A percentile compares a stretch with the other conserved stretches of the same genome.
Conservation (phyloP, 768 basidiomycete species). For the Chalciporus sphaerocephalus region DNA sequence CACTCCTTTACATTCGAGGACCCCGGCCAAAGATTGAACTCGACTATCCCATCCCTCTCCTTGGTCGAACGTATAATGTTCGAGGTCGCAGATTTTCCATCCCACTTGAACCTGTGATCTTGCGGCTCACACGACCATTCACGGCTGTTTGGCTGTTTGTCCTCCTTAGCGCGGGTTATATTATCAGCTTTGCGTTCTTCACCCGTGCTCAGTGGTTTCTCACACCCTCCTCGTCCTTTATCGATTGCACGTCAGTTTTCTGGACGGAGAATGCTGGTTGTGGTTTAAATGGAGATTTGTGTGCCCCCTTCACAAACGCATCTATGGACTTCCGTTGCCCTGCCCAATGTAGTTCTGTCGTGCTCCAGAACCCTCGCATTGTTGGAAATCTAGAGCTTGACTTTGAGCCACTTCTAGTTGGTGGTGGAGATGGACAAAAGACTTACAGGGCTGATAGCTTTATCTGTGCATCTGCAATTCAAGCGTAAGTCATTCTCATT, state of each 20-base stretch:
- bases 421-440: conserved; percentile 67
- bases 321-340: conserved; percentile 79
- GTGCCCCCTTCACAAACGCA: conserved; percentile 58
- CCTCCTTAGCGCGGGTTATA: conserved; percentile 55
- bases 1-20: conserved; percentile 47
- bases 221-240: conserved; percentile 58
- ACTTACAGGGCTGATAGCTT: conserved; percentile 86
- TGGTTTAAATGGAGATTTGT: conserved; percentile 63
- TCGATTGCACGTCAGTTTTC: conserved; percentile 65
- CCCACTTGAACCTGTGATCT: conserved; percentile 52
- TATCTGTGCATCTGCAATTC: conserved; percentile 78
- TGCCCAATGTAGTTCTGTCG: conserved; percentile 58
- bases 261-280: conserved; percentile 70
- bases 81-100: conserved; percentile 36
- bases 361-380: conserved; percentile 68
- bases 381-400: conserved; percentile 63
- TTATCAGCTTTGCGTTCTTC: conserved; percentile 71
- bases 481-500: conserved; percentile 51
- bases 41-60: conserved; percentile 49
- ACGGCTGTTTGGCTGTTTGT: conserved; percentile 52
- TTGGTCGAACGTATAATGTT: conserved; percentile 45
- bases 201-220: conserved; percentile 68
- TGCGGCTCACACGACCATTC: conserved; percentile 49
- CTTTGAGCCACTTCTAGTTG: conserved; percentile 73
- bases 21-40: conserved; percentile 54